Base-by-base conservation (phyloP, 2,329 filamentous ascomycete species). In the Furcasterigmium furcatum region DNA sequence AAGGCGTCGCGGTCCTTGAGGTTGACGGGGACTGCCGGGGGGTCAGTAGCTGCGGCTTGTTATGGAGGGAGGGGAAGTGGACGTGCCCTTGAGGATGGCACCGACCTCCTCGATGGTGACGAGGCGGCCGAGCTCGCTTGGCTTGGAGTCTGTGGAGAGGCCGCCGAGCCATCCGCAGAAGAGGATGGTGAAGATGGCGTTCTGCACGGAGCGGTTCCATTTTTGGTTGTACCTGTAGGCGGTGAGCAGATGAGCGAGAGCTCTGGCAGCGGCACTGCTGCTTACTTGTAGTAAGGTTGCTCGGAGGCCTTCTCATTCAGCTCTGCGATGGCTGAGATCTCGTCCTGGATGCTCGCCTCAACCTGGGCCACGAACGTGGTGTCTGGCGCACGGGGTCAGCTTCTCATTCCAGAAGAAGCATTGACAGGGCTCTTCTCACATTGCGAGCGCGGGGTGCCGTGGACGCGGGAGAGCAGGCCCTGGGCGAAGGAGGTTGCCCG, bases 281-380 rank as follows among this genome's bases (percentile, higher is more conserved):
- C 68, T 39, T 61, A 96, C 79, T 96, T 96, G 82, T 97, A 99
- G 75, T 97, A 99, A 0, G 94, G 92, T 59, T 95, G 86, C 63
- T 88, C 79, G 21, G 90, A 91, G 3, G 91, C 90, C 45, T 88
- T 79, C 45, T 76, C 69, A 50, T 82, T 79, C 38, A 99, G 80
- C 54, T 85, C 82, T 46, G 73, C 70, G 38, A 96, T 78, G 38
- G 85, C 86, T 40, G 81, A 73, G 46, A 88, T 78, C 64, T 95
- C 83, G 29, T 87, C 79, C 52, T 79, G 72, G 62, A 97, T 87
- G 46, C 72, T 73, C n/a, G 80, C 79, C 49, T 90, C 80, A 2
- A 89, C 84, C 54, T 87, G 79, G 10, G 77, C 72, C 36, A 96
- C 75, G 27, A 96, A 74, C 4, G 77, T 68, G 25, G 77, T 70